Evolutionary conservation across 345 rosid genomes (phyloP).

Genomic region (Salix exigua): DNA sequence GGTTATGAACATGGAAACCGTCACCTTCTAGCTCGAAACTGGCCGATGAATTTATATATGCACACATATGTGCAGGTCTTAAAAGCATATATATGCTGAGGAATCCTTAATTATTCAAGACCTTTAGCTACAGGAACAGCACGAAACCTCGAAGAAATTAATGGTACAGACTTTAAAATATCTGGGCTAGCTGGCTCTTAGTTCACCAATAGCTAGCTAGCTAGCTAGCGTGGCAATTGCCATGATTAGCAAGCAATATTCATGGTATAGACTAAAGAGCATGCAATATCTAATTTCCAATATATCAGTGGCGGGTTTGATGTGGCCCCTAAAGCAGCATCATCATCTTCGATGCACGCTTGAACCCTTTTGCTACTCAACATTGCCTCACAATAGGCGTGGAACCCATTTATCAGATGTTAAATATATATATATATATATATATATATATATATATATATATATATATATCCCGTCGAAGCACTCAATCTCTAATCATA

Average conservation of each 20-base stretch:
- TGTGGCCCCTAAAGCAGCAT: conserved; percentile 16
- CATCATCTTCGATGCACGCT: conserved; percentile 28
- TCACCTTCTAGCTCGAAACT: too few relatives aligned
- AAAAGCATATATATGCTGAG: too few relatives aligned
- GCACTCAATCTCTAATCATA: too few relatives aligned
- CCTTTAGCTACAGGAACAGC: background rate
- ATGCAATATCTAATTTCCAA: background rate
- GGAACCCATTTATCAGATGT: background rate
- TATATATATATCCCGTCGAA: too few relatives aligned
- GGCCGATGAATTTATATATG: too few relatives aligned
- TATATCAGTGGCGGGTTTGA: background rate
- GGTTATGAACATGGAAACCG: too few relatives aligned
- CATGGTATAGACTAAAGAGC: background rate
- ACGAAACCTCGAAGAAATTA: background rate
- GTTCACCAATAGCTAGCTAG: background rate
- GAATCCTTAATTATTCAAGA: too few relatives aligned
- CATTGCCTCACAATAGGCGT: background rate
- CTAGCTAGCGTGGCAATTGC: background rate
- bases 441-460: too few relatives aligned
- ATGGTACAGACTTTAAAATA: background rate
- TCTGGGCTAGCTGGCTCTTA: background rate
- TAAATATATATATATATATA: too few relatives aligned
- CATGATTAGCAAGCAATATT: background rate
- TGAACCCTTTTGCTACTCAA: conserved; percentile 4
- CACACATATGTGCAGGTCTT: too few relatives aligned